Base-by-base conservation (phyloP, 805 yeast genomes). In the Saccharomycopsis malanga region DNA sequence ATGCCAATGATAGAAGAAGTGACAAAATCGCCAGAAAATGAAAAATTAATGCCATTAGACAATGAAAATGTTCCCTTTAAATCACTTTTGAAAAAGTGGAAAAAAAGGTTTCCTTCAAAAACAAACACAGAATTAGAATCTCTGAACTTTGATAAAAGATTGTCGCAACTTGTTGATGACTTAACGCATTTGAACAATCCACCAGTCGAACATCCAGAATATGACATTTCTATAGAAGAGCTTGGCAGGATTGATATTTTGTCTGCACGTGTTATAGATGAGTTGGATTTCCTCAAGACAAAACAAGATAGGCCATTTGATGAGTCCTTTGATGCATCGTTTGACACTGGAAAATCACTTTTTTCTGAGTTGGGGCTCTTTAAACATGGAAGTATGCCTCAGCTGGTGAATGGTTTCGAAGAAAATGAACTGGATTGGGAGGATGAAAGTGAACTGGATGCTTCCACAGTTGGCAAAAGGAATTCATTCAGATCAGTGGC, bases 221-320 rank as follows among this genome's bases (percentile, higher is more conserved):
- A n/a, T n/a, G n/a, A n/a, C n/a, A n/a, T n/a, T n/a, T n/a, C n/a
- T n/a, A n/a, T n/a, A n/a, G n/a, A n/a, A n/a, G n/a, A n/a, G n/a
- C n/a, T n/a, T n/a, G n/a, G n/a, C n/a, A n/a, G n/a, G n/a, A n/a
- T n/a, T n/a, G 91, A 83, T 61, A 65, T 81, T 6, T 61, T 84
- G 48, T 78, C 87, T 60, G 87, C 87, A 2, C 68, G 87, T 58
- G 78, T 84, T 2, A 72, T 82, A 23, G 83, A 79, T 54, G 89
- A 84, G 58, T 73, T 81, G 40, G 83, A 80, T 15, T 34, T 17
- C 34, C 25, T 45, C 14, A 29, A 15, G 2, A 45, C 32, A 14
- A 25, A n/a, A 14, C 7, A 35, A 18, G 30, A 27, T 34, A n/a
- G n/a, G n/a, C n/a, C n/a, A n/a, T 34, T 9, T 34, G 38, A 14